Evolutionary conservation across 345 rosid species (phyloP).

Genomic region (Theobroma cacao): DNA sequence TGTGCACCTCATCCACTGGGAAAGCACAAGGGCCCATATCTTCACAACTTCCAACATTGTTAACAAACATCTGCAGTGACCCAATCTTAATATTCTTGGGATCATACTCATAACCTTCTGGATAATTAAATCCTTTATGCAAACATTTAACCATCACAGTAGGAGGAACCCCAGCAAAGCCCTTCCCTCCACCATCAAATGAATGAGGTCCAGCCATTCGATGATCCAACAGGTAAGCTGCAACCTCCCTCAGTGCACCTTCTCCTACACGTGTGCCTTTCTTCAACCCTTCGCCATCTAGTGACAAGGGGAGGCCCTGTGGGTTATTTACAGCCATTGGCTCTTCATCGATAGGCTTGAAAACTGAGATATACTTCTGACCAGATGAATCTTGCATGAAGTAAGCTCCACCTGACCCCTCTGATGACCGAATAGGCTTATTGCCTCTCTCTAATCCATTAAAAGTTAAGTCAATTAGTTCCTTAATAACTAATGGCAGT

Average conservation of each 20-base stretch:
- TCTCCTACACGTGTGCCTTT: slow-evolving; percentile 80
- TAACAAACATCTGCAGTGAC: slow-evolving; percentile 77
- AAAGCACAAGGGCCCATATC: slow-evolving; percentile 77
- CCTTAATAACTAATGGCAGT: slow-evolving; percentile 40
- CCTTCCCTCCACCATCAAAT: slow-evolving; percentile 35
- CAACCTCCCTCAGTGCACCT: slow-evolving; percentile 89
- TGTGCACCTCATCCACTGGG: slow-evolving; percentile 77
- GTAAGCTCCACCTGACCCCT: slow-evolving; percentile 89
- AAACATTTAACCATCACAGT: slow-evolving; percentile 77
- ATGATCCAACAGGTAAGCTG: slow-evolving; percentile 82
- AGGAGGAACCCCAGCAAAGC: slow-evolving; percentile 89
- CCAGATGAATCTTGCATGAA: slow-evolving; percentile 79
- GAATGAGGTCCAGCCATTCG: slow-evolving; percentile 42
- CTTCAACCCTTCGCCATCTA: slow-evolving; percentile 80
- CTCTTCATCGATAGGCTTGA: slow-evolving; percentile 88
- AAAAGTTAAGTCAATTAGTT: slow-evolving; percentile 56
- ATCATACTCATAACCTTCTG: slow-evolving; percentile 47
- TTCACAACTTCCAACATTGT: slow-evolving; percentile 80
- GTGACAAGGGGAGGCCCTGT: slow-evolving; percentile 50
- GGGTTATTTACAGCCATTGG: slow-evolving; percentile 90
- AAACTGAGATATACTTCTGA: slow-evolving; percentile 58
- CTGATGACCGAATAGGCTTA: slow-evolving; percentile 59
- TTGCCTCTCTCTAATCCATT: slow-evolving; percentile 68
- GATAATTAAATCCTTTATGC: slow-evolving; percentile 69
- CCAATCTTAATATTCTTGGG: slow-evolving; percentile 58